Conservation (phyloP, 306 rosid genomes). For the Malus asiatica region DNA sequence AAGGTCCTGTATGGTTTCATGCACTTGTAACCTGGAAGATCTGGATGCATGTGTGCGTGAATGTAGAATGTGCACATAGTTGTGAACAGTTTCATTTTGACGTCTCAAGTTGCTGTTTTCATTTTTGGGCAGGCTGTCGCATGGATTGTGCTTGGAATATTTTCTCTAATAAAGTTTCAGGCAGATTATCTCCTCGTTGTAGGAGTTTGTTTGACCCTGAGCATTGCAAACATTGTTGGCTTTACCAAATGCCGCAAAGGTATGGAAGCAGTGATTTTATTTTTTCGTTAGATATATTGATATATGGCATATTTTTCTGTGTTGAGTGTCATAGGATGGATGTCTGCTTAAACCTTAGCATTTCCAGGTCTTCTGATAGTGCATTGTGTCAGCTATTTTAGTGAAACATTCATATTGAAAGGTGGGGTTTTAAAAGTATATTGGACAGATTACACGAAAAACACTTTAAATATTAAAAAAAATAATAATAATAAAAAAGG, state of each 20-base stretch:
- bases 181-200: slow-evolving; percentile 95
- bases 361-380: not conserved
- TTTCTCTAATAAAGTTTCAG: slow-evolving; percentile 90
- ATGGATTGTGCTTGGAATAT: slow-evolving; percentile 79
- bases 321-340: not conserved
- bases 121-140: slow-evolving; percentile 49
- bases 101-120: slow-evolving; percentile 2
- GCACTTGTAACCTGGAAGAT: not conserved
- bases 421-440: not conserved
- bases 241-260: slow-evolving; percentile 98
- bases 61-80: not conserved
- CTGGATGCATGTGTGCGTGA: not conserved
- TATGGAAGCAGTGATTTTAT: slow-evolving; percentile 20
- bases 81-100: not conserved
- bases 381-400: not conserved
- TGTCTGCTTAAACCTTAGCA: not conserved
- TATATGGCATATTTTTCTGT: not conserved
- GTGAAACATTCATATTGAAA: not conserved
- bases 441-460: not conserved
- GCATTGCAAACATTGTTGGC: slow-evolving; percentile 90
- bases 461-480: too few species aligned
- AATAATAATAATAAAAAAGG: not conserved
- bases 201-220: slow-evolving; percentile 94
- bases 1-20: not conserved
- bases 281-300: not conserved